Percentiles rank a stretch among this genome's conserved stretches.
Evolutionary conservation across 257 asterid species (phyloP).

Genomic region (Lycium ferocissimum): DNA sequence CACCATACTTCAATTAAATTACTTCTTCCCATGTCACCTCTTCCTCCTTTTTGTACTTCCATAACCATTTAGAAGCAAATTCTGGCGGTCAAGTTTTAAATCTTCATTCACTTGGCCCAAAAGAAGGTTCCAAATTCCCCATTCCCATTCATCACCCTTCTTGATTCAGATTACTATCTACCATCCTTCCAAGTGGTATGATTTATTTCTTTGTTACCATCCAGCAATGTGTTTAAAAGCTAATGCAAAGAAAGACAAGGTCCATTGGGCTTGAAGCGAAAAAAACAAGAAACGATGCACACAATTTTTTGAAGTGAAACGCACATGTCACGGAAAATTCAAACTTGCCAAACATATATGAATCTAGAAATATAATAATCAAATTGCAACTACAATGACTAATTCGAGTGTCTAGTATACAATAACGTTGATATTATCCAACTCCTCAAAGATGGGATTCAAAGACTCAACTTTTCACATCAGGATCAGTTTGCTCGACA

Average conservation of each 20-base stretch:
- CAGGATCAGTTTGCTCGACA: not conserved
- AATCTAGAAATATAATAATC: conserved; percentile 1
- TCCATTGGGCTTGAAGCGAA: not conserved
- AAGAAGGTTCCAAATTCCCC: not conserved
- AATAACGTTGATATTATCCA: not conserved
- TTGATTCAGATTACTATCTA: not conserved
- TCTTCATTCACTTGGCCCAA: not conserved
- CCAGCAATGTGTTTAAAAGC: not conserved
- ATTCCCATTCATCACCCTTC: not conserved
- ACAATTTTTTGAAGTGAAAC: not conserved
- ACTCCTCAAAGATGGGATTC: not conserved
- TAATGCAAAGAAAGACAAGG: not conserved
- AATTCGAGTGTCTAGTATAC: not conserved
- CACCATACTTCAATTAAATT: conserved; percentile 17
- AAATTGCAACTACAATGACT: not conserved
- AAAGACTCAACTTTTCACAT: not conserved
- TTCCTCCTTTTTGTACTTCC: conserved; percentile 22
- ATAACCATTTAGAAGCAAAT: conserved; percentile 11
- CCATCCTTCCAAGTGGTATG: not conserved
- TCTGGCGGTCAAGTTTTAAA: not conserved
- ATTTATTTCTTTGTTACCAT: conserved; percentile 10
- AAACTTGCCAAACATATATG: not conserved
- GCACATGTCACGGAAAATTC: not conserved
- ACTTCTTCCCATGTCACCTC: not conserved
- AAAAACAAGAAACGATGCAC: not conserved